A percentile compares a stretch with the other conserved stretches of the same genome.
phyloP scores from a whole-genome alignment of 352 stramenopile genomes.

The Aphanomyces cochlioides region DNA sequence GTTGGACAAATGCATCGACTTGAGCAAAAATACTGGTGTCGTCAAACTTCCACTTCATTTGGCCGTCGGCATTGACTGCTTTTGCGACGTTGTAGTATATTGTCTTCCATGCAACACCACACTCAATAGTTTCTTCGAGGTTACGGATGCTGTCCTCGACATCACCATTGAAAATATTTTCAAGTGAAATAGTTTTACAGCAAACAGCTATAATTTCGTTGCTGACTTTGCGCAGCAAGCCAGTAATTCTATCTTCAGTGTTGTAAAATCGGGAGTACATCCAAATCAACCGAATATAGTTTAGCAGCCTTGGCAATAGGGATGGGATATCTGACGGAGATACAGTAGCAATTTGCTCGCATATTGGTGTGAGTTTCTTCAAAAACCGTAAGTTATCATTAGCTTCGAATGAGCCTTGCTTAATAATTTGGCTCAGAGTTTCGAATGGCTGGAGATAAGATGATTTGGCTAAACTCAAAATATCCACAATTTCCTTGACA shows the following conservation, averaged over 20 bases:
- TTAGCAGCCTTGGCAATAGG: constrained; percentile 89
- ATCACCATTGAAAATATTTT: constrained; percentile 92
- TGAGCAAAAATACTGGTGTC: constrained; percentile 94
- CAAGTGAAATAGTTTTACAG: constrained; percentile 82
- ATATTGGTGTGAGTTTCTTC: constrained; percentile 88
- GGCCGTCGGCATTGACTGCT: constrained; percentile 63
- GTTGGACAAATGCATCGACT: constrained; percentile 95
- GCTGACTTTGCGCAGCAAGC: constrained; percentile 91
- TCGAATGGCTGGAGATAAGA: constrained; percentile 92
- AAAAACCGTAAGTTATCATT: constrained; percentile 94
- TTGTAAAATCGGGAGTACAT: constrained; percentile 93
- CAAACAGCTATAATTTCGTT: constrained; percentile 93
- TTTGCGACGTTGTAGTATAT: constrained; percentile 68
- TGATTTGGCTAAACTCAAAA: constrained; percentile 84
- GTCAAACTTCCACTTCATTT: constrained; percentile 88
- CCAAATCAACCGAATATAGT: constrained; percentile 93
- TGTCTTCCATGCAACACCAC: constrained; percentile 90
- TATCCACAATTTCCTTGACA: constrained; percentile 88
- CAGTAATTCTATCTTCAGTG: constrained; percentile 90
- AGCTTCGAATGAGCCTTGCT: constrained; percentile 86
- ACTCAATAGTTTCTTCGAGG: constrained; percentile 90
- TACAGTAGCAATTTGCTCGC: constrained; percentile 81
- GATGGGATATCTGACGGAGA: constrained; percentile 86
- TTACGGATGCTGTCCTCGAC: constrained; percentile 84
- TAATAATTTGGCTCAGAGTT: constrained; percentile 90